Evolutionary conservation across 257 asterid genomes (phyloP).

Genomic region (Nicotiana sylvestris): DNA sequence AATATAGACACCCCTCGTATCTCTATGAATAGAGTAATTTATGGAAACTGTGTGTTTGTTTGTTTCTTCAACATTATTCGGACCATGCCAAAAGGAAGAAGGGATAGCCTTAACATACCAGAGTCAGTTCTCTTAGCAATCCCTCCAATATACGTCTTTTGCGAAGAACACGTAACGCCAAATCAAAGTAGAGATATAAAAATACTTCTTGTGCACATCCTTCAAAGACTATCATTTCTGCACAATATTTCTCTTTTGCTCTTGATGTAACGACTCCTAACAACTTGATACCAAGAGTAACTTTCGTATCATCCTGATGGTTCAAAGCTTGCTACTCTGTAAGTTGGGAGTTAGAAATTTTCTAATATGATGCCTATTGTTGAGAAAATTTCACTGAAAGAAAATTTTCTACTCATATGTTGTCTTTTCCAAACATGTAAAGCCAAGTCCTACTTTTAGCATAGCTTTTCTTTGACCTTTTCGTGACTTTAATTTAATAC

Average conservation of each 20-base stretch:
- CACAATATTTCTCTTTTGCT: background rate
- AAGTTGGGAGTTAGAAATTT: background rate
- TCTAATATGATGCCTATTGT: background rate
- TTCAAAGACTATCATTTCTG: background rate
- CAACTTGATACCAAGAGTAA: background rate
- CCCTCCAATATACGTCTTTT: too few relatives aligned
- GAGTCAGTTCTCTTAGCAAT: too few relatives aligned
- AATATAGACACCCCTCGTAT: too few relatives aligned
- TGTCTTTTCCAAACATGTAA: background rate
- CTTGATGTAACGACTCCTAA: background rate
- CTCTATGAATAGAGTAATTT: too few relatives aligned
- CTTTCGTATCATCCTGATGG: background rate
- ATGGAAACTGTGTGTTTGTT: too few relatives aligned
- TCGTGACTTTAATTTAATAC: background rate
- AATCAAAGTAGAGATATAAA: background rate
- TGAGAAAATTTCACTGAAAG: background rate
- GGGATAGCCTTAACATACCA: too few relatives aligned
- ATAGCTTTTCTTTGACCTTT: background rate
- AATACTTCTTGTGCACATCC: background rate
- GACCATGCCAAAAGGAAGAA: too few relatives aligned
- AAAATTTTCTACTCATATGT: background rate
- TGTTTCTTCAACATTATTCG: too few relatives aligned
- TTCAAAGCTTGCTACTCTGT: background rate
- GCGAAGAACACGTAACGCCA: background rate
- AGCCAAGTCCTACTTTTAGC: conserved; percentile 1